A percentile compares a stretch with the other conserved stretches of the same genome.
phyloP scores from a whole-genome alignment of 2,329 filamentous ascomycete species.

The Onygenales sp. region DNA sequence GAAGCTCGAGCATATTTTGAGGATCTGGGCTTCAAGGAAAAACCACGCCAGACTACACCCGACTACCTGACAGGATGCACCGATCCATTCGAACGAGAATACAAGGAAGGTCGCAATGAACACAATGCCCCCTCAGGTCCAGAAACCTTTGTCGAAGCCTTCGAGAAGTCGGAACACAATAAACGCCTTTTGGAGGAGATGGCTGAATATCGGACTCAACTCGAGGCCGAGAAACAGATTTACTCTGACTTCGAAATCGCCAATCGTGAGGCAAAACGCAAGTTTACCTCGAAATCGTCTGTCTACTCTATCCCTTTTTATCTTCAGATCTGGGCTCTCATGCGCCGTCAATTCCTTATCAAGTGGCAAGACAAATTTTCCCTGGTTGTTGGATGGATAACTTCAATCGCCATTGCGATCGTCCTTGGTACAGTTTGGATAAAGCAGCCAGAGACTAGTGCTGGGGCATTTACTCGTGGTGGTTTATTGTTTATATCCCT shows the following conservation, averaged over 20 bases:
- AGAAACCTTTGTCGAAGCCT: conserved; percentile 55
- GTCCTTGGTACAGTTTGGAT: conserved; percentile 76
- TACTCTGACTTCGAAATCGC: conserved; percentile 69
- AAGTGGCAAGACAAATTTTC: conserved; percentile 67
- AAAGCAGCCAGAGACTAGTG: conserved; percentile 55
- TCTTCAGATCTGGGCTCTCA: conserved; percentile 47
- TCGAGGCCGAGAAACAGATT: conserved; percentile 55
- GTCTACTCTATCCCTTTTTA: conserved; percentile 80
- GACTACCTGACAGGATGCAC: conserved; percentile 78
- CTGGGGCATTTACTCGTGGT: conserved; percentile 68
- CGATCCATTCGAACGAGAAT: conserved; percentile 73
- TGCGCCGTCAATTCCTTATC: conserved; percentile 71
- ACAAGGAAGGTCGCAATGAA: conserved; percentile 49
- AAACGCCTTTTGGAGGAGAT: conserved; percentile 32
- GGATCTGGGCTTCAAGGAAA: conserved; percentile 61
- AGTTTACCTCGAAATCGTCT: conserved; percentile 58
- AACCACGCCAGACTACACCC: conserved; percentile 68
- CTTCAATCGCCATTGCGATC: conserved; percentile 66
- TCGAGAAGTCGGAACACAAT: conserved; percentile 46
- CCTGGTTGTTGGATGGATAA: conserved; percentile 54
- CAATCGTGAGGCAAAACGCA: conserved; percentile 68
- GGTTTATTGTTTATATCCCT: conserved; percentile 80
- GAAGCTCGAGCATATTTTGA: conserved; percentile 69
- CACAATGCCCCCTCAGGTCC: conserved; percentile 52
- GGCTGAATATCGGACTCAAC: conserved; percentile 55